A percentile compares a stretch with the other conserved stretches of the same genome.
These are phyloP conservation scores for Pseudoneurospora amorphoporcata DNA, from an alignment of 495 filamentous ascomycete species.

Conservation along the genomic window DNA sequence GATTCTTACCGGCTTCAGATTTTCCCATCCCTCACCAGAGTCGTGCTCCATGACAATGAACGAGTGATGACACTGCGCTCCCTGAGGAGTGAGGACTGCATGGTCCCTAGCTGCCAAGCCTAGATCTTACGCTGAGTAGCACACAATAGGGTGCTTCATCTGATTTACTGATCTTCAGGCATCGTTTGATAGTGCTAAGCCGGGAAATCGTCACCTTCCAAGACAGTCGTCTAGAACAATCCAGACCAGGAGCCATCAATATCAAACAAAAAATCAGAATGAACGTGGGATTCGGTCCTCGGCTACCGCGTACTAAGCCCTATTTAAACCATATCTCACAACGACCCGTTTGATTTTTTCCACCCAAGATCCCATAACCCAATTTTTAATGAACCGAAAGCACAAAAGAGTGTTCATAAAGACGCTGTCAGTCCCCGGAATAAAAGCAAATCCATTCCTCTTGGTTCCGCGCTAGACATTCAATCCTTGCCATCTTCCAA, in stretches of 20 bases:
- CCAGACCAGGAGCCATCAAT: slow-evolving; percentile 1
- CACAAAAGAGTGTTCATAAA: neutral
- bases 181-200: neutral
- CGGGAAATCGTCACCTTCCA: neutral
- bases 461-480: neutral
- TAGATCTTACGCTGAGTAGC: neutral
- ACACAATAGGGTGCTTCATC: neutral
- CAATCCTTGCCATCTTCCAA: neutral
- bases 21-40: neutral
- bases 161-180: neutral
- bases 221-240: neutral
- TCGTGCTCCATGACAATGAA: neutral
- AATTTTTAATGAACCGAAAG: neutral
- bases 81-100: neutral
- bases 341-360: neutral
- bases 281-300: neutral
- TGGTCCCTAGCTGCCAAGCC: neutral
- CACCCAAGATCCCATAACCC: neutral
- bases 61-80: neutral
- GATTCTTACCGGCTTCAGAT: neutral
- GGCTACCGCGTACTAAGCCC: neutral
- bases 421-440: neutral
- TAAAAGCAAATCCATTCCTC: neutral
- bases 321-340: neutral
- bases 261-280: neutral